These are phyloP conservation scores for Orbilia oligospora DNA, from an alignment of 2,329 filamentous ascomycete species.

Conservation along the genomic window DNA sequence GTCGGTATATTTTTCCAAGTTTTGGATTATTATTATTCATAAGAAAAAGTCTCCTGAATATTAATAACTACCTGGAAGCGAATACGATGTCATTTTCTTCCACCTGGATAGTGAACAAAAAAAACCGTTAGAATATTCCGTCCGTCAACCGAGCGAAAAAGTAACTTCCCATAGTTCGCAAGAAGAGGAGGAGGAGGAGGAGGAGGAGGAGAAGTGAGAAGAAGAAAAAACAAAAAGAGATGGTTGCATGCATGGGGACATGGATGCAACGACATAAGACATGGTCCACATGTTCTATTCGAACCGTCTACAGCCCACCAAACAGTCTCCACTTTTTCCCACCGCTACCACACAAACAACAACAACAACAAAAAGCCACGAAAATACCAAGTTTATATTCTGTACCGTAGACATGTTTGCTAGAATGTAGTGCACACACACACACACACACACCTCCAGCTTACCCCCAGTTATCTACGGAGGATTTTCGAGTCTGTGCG, in stretches of 20 bases:
- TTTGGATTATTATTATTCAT: background rate
- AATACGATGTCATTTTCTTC: conserved; percentile 31
- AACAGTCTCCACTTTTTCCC: background rate
- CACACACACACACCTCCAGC: too few species aligned
- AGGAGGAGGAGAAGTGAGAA: too few species aligned
- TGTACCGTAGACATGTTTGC: background rate
- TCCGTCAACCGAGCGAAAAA: conserved; percentile 41
- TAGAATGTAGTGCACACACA: background rate
- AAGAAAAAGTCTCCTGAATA: conserved; percentile 1
- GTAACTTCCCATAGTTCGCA: background rate
- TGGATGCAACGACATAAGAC: conserved; percentile 34
- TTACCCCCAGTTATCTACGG: conserved; percentile 28
- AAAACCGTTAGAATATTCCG: background rate
- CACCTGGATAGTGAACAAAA: conserved; percentile 7
- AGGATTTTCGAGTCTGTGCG: conserved; percentile 34
- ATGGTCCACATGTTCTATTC: conserved; percentile 48
- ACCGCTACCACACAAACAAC: conserved; percentile 4
- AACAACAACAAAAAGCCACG: conserved; percentile 17
- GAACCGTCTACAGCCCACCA: conserved; percentile 49
- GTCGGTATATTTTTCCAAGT: conserved; percentile 18
- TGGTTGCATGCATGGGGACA: conserved; percentile 49
- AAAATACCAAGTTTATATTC: background rate
- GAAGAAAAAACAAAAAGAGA: background rate
- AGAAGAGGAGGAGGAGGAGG: too few species aligned
- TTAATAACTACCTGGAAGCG: conserved; percentile 44